phyloP scores from a whole-genome alignment of 2,329 filamentous ascomycete species.

The Eurotiales sp. region DNA sequence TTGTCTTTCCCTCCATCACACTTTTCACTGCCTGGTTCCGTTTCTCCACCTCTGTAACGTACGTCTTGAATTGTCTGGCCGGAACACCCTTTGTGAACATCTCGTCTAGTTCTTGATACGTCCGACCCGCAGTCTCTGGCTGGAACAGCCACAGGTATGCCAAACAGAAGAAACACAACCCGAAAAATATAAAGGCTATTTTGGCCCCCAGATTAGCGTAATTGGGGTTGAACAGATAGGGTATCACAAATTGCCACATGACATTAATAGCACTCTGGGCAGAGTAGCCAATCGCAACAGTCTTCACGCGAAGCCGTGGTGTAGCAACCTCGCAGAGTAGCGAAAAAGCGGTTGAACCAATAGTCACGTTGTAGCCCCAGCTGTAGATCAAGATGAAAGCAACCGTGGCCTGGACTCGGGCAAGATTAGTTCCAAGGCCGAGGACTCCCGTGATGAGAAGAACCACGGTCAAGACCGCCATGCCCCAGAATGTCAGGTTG shows the following conservation, averaged over 20 bases:
- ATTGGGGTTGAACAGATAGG: conserved; percentile 17
- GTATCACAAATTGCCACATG: conserved; percentile 16
- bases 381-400: background rate
- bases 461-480: background rate
- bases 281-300: background rate
- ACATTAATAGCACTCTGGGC: background rate
- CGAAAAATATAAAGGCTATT: conserved; percentile 26
- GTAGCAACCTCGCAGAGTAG: background rate
- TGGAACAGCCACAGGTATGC: background rate
- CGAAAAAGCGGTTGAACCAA: background rate
- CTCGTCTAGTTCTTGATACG: background rate
- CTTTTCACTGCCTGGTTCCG: no score
- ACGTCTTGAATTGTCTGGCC: background rate
- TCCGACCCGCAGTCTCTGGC: background rate
- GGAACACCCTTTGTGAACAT: background rate
- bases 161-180: background rate
- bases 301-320: background rate
- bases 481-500: background rate
- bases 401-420: background rate
- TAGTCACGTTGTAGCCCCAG: background rate
- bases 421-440: background rate
- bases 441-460: background rate
- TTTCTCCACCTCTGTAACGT: background rate
- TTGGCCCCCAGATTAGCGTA: conserved; percentile 27
- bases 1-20: no score